These are phyloP conservation scores for Raffaelea albimanens DNA, from an alignment of 2,329 filamentous ascomycete species.

Conservation along the genomic window DNA sequence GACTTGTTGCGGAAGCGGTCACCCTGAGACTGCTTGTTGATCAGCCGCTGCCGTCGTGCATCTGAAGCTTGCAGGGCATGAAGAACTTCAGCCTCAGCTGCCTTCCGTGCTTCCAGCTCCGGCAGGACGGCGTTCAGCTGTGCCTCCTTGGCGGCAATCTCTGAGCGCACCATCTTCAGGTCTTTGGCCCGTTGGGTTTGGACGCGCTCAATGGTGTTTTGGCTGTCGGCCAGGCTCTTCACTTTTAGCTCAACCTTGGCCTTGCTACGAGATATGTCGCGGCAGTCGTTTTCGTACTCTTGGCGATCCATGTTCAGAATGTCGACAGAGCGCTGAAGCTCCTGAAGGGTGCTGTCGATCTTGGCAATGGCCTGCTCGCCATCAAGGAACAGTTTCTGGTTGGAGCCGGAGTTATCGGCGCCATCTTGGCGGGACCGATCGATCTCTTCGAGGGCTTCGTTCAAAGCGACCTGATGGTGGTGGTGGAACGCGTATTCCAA, in stretches of 20 bases:
- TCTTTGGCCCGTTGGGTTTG: slow-evolving; percentile 63
- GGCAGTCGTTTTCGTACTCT: slow-evolving; percentile 83
- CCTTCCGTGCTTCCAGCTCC: slow-evolving; percentile 62
- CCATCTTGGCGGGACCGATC: slow-evolving; percentile 75
- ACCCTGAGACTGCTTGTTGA: slow-evolving; percentile 85
- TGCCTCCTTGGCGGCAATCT: slow-evolving; percentile 66
- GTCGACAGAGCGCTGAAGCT: slow-evolving; percentile 73
- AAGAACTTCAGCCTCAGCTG: slow-evolving; percentile 62
- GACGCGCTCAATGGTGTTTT: slow-evolving; percentile 66
- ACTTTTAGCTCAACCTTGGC: slow-evolving; percentile 82
- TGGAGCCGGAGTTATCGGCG: slow-evolving; percentile 74
- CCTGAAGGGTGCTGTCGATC: slow-evolving; percentile 69
- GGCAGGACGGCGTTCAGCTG: slow-evolving; percentile 71
- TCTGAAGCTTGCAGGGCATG: slow-evolving; percentile 68
- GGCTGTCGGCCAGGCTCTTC: slow-evolving; percentile 73
- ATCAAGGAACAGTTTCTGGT: slow-evolving; percentile 64
- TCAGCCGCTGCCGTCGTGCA: slow-evolving; percentile 65
- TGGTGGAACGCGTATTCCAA: slow-evolving; percentile 93
- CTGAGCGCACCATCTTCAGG: slow-evolving; percentile 59
- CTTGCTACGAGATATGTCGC: slow-evolving; percentile 66
- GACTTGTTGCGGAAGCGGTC: slow-evolving; percentile 80
- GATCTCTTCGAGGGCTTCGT: slow-evolving; percentile 68
- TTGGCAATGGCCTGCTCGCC: slow-evolving; percentile 71
- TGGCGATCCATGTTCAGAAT: slow-evolving; percentile 75
- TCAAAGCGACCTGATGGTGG: slow-evolving; percentile 73